A percentile compares a stretch with the other conserved stretches of the same genome.
Conservation (phyloP, 2,329 filamentous ascomycete genomes). For the Arthrobotrys sphaeroides region DNA sequence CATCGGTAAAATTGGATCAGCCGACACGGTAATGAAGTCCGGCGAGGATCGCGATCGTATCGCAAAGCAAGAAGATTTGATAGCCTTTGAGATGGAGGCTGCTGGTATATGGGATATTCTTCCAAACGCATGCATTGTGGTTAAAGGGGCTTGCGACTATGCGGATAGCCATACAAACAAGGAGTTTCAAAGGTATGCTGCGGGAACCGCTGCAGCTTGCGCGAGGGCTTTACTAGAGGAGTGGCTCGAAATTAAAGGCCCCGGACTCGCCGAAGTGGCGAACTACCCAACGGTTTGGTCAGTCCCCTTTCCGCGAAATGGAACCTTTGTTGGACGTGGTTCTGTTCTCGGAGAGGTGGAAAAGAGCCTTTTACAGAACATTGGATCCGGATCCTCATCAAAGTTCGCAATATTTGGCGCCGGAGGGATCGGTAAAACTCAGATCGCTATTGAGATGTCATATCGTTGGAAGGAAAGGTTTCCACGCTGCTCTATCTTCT, state of each 20-base stretch:
- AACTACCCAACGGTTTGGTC: too few relatives aligned
- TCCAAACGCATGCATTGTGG: conserved; percentile 57
- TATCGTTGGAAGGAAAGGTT: too few relatives aligned
- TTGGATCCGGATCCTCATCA: too few relatives aligned
- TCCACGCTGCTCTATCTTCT: too few relatives aligned
- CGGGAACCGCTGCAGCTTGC: too few relatives aligned
- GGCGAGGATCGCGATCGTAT: conserved; percentile 60
- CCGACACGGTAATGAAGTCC: conserved; percentile 62
- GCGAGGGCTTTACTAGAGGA: too few relatives aligned
- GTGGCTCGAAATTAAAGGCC: too few relatives aligned
- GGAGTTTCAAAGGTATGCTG: conserved; percentile 45
- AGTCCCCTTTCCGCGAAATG: too few relatives aligned
- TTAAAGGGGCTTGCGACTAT: conserved; percentile 62
- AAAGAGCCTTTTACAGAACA: too few relatives aligned
- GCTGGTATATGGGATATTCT: conserved; percentile 59
- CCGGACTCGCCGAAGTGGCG: too few relatives aligned
- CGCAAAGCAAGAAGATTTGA: conserved; percentile 56
- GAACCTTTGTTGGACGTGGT: too few relatives aligned
- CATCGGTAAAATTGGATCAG: conserved; percentile 62
- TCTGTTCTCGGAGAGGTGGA: too few relatives aligned
- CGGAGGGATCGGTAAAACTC: background rate
- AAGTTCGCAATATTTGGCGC: background rate
- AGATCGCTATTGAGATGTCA: background rate
- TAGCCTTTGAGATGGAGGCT: conserved; percentile 61
- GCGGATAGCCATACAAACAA: conserved; percentile 62